phyloP scores from a whole-genome alignment of 2,329 filamentous ascomycete genomes.

The Trichocomaceae sp. region DNA sequence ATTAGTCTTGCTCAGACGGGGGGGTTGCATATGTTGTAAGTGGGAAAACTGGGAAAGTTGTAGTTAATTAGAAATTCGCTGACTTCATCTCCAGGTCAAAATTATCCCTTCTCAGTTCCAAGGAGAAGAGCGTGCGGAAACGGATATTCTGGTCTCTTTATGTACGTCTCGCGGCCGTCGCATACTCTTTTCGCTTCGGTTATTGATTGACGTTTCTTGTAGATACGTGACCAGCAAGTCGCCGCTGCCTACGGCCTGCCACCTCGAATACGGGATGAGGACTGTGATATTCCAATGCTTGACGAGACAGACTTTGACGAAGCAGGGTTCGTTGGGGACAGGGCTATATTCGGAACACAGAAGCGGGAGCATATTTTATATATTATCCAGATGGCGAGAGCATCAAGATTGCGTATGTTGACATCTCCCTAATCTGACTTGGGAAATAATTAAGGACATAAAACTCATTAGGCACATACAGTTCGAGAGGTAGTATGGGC shows the following conservation, averaged over 20 bases:
- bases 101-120: constrained; percentile 23
- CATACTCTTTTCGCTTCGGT: not conserved
- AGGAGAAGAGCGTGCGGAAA: constrained; percentile 37
- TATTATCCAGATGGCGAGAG: constrained; percentile 34
- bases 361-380: constrained; percentile 29
- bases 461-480: constrained; percentile 11
- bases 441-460: not conserved
- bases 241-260: constrained; percentile 42
- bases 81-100: constrained; percentile 23
- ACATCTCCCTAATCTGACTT: not conserved
- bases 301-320: constrained; percentile 33
- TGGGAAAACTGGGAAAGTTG: not conserved
- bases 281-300: constrained; percentile 42
- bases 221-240: constrained; percentile 45
- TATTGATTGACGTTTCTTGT: not conserved
- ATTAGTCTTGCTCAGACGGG: constrained; percentile 48
- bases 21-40: constrained; percentile 32
- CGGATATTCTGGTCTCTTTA: constrained; percentile 53
- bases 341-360: constrained; percentile 25
- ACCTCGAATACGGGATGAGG: constrained; percentile 44
- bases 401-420: constrained; percentile 31
- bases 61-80: not conserved
- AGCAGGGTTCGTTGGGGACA: constrained; percentile 21
- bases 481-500: constrained; percentile 35
- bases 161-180: constrained; percentile 20